A percentile compares a stretch with the other conserved stretches of the same genome.
phyloP scores from a whole-genome alignment of 371 early-diverging fungal genomes.

The Nematocida homosporus region DNA sequence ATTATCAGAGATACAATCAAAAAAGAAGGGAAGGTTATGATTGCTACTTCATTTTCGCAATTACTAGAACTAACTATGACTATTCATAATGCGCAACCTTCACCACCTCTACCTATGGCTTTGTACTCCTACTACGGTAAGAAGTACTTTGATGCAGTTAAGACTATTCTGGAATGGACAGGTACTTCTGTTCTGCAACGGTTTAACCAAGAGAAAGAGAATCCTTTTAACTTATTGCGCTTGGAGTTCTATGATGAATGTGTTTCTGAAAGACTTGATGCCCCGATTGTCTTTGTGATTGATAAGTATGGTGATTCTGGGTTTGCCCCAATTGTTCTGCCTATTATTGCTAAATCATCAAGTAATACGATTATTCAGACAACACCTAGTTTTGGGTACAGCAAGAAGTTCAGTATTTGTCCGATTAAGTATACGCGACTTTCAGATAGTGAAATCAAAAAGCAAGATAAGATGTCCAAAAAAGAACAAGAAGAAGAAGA shows the following conservation, averaged over 20 bases:
- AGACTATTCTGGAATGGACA: slow-evolving; percentile 68
- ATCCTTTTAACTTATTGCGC: slow-evolving; percentile 63
- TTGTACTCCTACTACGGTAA: slow-evolving; percentile 52
- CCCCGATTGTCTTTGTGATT: slow-evolving; percentile 56
- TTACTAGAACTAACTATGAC: slow-evolving; percentile 82
- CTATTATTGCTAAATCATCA: slow-evolving; percentile 47
- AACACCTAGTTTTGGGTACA: slow-evolving; percentile 16
- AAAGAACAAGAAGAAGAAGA: slow-evolving; percentile 51
- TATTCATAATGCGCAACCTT: slow-evolving; percentile 74
- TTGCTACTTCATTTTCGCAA: slow-evolving; percentile 79
- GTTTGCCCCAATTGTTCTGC: slow-evolving; percentile 55
- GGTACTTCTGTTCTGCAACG: slow-evolving; percentile 55
- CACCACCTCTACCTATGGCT: slow-evolving; percentile 68
- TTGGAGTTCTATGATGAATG: slow-evolving; percentile 53
- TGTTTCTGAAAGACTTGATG: slow-evolving; percentile 34
- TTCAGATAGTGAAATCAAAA: slow-evolving; percentile 33
- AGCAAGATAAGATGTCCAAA: slow-evolving; percentile 13
- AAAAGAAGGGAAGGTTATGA: slow-evolving; percentile 78
- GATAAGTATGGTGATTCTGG: slow-evolving; percentile 52
- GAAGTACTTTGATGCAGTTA: slow-evolving; percentile 63
- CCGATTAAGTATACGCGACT: slow-evolving; percentile 39
- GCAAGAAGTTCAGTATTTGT: not conserved
- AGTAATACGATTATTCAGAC: slow-evolving; percentile 47
- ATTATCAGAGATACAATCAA: slow-evolving; percentile 70
- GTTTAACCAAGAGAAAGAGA: slow-evolving; percentile 61